phyloP scores from a whole-genome alignment of 108 stramenopile species.

The Thalassiosira profunda region DNA sequence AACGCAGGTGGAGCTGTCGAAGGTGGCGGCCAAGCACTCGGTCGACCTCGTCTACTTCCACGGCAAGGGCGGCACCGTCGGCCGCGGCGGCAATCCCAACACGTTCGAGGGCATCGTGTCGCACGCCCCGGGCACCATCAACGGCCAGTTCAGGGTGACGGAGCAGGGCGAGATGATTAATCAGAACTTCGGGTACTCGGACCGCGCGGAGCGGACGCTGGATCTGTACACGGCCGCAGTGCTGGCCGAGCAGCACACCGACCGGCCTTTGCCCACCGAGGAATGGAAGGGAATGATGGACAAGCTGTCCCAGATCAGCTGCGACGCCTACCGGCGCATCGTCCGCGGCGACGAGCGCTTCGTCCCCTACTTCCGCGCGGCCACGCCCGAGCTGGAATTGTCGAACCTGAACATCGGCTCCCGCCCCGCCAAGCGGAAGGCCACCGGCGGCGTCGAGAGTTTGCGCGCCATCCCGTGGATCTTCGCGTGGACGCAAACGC shows the following conservation, averaged over 20 bases:
- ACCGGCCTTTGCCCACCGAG: slow-evolving; percentile 54
- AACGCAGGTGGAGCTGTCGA: slow-evolving; percentile 87
- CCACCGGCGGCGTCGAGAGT: slow-evolving; percentile 96
- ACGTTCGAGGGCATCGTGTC: slow-evolving; percentile 90
- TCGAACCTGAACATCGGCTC: slow-evolving; percentile 96
- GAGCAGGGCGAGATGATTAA: slow-evolving; percentile 99
- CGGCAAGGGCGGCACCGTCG: slow-evolving; percentile 83
- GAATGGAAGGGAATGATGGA: slow-evolving; percentile 91
- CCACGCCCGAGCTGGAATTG: slow-evolving; percentile 97
- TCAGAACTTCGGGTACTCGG: slow-evolving; percentile 94
- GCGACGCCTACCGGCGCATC: slow-evolving; percentile 90
- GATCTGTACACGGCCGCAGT: slow-evolving; percentile 98
- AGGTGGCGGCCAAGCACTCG: slow-evolving; percentile 66
- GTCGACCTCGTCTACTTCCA: slow-evolving; percentile 91
- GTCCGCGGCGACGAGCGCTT: slow-evolving; percentile 91
- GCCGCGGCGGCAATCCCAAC: slow-evolving; percentile 85
- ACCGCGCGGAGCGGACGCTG: slow-evolving; percentile 91
- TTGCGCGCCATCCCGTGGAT: slow-evolving; percentile 92
- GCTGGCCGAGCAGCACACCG: slow-evolving; percentile 82
- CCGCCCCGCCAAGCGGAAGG: slow-evolving; percentile 95
- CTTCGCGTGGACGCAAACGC: slow-evolving; percentile 98
- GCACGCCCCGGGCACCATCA: slow-evolving; percentile 93
- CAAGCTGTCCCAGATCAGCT: slow-evolving; percentile 84
- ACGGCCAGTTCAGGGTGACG: slow-evolving; percentile 98
- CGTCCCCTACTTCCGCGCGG: slow-evolving; percentile 97